Evolutionary conservation across 2,329 filamentous ascomycete genomes (phyloP).

Genomic region (Aaosphaeria arxii): DNA sequence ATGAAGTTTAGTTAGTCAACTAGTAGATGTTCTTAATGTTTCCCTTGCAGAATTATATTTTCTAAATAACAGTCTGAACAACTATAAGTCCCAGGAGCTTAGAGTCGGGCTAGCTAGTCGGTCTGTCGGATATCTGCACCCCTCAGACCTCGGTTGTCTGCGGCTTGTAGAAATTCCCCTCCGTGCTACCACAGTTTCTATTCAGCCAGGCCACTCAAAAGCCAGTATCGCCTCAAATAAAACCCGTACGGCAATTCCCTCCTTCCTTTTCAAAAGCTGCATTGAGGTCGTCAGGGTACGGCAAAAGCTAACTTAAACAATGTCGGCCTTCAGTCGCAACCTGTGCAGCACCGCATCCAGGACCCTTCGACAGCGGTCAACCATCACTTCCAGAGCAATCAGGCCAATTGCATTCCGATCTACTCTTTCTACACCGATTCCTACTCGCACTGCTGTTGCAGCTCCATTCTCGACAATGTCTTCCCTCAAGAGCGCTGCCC

Average conservation of each 20-base stretch:
- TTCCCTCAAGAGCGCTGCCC: constrained; percentile 32
- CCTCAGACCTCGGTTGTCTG: constrained; percentile 27
- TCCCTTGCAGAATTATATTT: too few relatives aligned
- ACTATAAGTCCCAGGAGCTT: too few relatives aligned
- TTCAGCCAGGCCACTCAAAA: constrained; percentile 12
- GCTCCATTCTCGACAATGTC: constrained; percentile 38
- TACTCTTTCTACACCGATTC: constrained; percentile 18
- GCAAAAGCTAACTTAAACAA: constrained; percentile 36
- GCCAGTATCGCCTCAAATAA: constrained; percentile 16
- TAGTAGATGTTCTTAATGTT: too few relatives aligned
- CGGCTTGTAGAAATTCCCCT: constrained; percentile 25
- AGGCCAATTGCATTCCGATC: constrained; percentile 35
- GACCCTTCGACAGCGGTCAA: constrained; percentile 33
- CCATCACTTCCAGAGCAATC: constrained; percentile 30
- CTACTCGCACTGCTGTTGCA: constrained; percentile 18
- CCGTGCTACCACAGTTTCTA: constrained; percentile 9
- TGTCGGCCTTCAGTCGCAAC: constrained; percentile 43
- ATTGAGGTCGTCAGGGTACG: constrained; percentile 28
- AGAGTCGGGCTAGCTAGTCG: background rate
- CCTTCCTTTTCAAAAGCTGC: constrained; percentile 24
- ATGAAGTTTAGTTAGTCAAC: too few relatives aligned
- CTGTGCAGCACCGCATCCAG: constrained; percentile 38
- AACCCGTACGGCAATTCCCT: constrained; percentile 32
- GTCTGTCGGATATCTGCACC: constrained; percentile 3
- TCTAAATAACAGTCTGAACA: too few relatives aligned